Evolutionary conservation across 352 stramenopile species (phyloP).

Genomic region (Globisporangium middletonii): DNA sequence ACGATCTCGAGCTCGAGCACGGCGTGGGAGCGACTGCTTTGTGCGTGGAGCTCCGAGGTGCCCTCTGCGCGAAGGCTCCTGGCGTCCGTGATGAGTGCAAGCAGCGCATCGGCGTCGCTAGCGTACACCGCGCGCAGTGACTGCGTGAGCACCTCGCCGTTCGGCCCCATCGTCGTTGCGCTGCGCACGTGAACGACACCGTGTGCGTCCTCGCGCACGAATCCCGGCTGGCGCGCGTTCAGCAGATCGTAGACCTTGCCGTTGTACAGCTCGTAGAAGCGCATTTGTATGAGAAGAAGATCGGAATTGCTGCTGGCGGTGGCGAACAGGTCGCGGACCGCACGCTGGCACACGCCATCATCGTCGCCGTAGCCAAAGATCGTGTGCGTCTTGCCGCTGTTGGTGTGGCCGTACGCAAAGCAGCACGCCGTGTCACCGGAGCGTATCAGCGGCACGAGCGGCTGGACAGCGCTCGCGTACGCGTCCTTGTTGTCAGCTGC

Average conservation of each 20-base stretch:
- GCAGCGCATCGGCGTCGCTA: conserved; percentile 15
- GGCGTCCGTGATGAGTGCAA: conserved; percentile 19
- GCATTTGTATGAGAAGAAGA: conserved; percentile 31
- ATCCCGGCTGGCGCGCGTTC: conserved; percentile 33
- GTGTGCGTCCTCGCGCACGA: conserved; percentile 40
- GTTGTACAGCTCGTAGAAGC: conserved; percentile 59
- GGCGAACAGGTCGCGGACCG: conserved; percentile 30
- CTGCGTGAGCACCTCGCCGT: conserved; percentile 41
- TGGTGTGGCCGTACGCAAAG: conserved; percentile 57
- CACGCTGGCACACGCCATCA: conserved; percentile 31
- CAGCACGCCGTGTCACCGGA: conserved; percentile 35
- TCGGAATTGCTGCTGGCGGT: background rate
- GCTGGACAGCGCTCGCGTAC: conserved; percentile 23
- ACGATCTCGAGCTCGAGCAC: conserved; percentile 54
- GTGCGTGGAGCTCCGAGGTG: conserved; percentile 44
- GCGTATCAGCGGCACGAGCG: conserved; percentile 22
- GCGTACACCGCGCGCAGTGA: conserved; percentile 26
- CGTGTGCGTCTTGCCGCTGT: conserved; percentile 58
- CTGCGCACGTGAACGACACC: conserved; percentile 45
- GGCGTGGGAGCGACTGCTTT: conserved; percentile 46
- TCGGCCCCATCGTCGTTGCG: conserved; percentile 31
- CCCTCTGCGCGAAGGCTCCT: conserved; percentile 23
- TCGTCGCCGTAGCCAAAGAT: conserved; percentile 50
- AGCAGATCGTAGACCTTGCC: conserved; percentile 49
- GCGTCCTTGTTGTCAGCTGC: conserved; percentile 24